These are phyloP conservation scores for Botrytis galanthina DNA, from an alignment of 2,329 filamentous ascomycete species.

Conservation along the genomic window DNA sequence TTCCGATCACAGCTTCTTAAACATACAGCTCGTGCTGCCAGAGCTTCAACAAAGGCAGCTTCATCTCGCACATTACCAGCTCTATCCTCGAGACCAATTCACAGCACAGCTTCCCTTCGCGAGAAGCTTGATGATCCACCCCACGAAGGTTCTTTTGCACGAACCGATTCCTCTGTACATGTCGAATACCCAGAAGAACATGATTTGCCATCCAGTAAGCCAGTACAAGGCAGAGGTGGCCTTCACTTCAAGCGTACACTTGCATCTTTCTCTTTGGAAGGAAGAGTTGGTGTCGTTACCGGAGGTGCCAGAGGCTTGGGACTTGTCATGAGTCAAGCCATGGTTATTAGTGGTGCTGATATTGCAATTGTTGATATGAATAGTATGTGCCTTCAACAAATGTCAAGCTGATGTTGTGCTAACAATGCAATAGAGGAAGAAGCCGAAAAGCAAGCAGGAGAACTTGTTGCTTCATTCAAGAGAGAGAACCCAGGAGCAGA, in stretches of 20 bases:
- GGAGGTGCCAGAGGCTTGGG: constrained; percentile 87
- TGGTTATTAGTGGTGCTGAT: constrained; percentile 84
- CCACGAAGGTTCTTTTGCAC: constrained; percentile 54
- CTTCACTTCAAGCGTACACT: constrained; percentile 83
- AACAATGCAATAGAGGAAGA: constrained; percentile 64
- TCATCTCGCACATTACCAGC: constrained; percentile 25
- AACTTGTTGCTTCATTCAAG: constrained; percentile 72
- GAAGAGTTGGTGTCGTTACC: constrained; percentile 79
- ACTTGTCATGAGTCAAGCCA: constrained; percentile 87
- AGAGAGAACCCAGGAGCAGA: constrained; percentile 75
- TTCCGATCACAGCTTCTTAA: constrained; percentile 36
- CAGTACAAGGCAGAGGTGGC: constrained; percentile 73
- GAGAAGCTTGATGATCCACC: constrained; percentile 32
- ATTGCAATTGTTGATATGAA: constrained; percentile 93
- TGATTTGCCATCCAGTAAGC: constrained; percentile 67
- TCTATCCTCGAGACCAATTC: constrained; percentile 27
- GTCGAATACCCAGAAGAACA: constrained; percentile 76
- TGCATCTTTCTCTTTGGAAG: constrained; percentile 81
- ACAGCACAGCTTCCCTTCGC: constrained; percentile 26
- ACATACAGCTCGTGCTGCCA: constrained; percentile 31
- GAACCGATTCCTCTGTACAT: constrained; percentile 74
- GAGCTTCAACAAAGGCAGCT: constrained; percentile 25
- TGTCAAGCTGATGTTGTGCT: constrained; percentile 19
- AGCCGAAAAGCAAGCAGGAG: constrained; percentile 71
- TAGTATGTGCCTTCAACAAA: constrained; percentile 53